Percentiles rank a stretch among this genome's conserved stretches.
Evolutionary conservation across 176 grass and related monocot species (phyloP).

Genomic region (Aegilops sharonensis): DNA sequence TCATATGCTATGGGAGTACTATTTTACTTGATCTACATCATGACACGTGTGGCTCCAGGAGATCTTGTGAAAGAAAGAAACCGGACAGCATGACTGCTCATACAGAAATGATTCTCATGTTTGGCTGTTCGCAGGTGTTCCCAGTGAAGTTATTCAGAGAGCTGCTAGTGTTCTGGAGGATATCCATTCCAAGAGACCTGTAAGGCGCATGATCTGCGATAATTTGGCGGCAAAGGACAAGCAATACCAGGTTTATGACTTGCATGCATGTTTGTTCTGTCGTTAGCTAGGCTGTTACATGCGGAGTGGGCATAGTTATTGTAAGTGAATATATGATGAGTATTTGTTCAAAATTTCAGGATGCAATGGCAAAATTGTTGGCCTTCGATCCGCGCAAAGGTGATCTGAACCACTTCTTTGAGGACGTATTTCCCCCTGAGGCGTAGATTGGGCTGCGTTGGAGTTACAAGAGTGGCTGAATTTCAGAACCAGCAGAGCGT

Average conservation of each 20-base stretch:
- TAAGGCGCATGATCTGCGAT: slow-evolving; percentile 45
- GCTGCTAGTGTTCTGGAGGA: slow-evolving; percentile 65
- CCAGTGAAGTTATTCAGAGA: slow-evolving; percentile 63
- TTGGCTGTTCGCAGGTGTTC: slow-evolving; percentile 55
- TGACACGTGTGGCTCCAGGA: slow-evolving; percentile 5
- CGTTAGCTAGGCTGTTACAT: slow-evolving; percentile 3
- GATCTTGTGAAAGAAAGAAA: background rate
- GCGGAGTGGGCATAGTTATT: background rate
- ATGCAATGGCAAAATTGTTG: slow-evolving; percentile 61
- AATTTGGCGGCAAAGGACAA: slow-evolving; percentile 61
- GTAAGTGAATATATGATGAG: background rate
- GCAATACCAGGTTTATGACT: slow-evolving; percentile 73
- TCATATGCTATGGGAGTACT: background rate
- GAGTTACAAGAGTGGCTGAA: background rate
- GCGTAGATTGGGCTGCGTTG: slow-evolving; percentile 2
- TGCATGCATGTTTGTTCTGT: slow-evolving; percentile 5
- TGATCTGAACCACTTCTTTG: slow-evolving; percentile 64
- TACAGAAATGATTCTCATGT: slow-evolving; percentile 24
- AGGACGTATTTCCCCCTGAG: slow-evolving; percentile 43
- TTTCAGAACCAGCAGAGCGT: background rate
- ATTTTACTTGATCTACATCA: background rate
- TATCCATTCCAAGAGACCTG: slow-evolving; percentile 59
- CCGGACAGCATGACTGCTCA: background rate
- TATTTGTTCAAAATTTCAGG: slow-evolving; percentile 46
- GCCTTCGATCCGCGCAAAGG: slow-evolving; percentile 58